Evolutionary conservation across 2,329 filamentous ascomycete genomes (phyloP).

Genomic region (Teratosphaeria viscida): DNA sequence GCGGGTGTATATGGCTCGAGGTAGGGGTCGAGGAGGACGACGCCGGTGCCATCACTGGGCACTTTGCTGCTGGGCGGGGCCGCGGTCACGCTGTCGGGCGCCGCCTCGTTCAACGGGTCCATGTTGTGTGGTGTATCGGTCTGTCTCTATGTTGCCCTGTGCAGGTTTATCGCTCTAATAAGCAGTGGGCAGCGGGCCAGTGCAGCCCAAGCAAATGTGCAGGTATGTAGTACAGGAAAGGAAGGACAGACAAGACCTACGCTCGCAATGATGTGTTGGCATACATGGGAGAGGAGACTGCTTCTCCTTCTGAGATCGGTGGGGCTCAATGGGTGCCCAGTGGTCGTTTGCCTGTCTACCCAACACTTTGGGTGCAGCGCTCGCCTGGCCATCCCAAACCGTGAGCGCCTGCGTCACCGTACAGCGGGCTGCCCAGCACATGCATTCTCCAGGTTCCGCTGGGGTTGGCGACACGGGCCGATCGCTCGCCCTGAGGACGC

Average conservation of each 20-base stretch:
- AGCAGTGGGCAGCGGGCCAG: neutral
- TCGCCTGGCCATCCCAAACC: neutral
- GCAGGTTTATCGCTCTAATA: neutral
- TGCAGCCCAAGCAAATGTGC: neutral
- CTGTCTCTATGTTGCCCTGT: conserved; percentile 1
- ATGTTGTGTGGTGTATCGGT: conserved; percentile 21
- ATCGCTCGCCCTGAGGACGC: neutral
- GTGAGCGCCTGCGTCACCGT: conserved; percentile 1
- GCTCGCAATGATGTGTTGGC: neutral
- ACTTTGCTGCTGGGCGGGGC: conserved; percentile 41
- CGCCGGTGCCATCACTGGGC: conserved; percentile 72
- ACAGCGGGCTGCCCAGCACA: neutral
- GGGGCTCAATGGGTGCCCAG: neutral
- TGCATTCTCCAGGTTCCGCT: neutral
- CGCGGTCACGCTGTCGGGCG: conserved; percentile 34
- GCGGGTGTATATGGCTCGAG: conserved; percentile 73
- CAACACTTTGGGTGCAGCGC: neutral
- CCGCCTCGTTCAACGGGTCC: conserved; percentile 34
- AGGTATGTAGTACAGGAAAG: neutral
- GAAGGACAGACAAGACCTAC: neutral
- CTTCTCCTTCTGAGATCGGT: neutral
- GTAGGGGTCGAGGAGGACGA: conserved; percentile 79
- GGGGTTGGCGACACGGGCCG: neutral
- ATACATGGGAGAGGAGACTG: neutral
- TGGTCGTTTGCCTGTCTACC: neutral